phyloP scores from a whole-genome alignment of 1,284 basidiomycete species.

The Acaromyces ingoldii region DNA sequence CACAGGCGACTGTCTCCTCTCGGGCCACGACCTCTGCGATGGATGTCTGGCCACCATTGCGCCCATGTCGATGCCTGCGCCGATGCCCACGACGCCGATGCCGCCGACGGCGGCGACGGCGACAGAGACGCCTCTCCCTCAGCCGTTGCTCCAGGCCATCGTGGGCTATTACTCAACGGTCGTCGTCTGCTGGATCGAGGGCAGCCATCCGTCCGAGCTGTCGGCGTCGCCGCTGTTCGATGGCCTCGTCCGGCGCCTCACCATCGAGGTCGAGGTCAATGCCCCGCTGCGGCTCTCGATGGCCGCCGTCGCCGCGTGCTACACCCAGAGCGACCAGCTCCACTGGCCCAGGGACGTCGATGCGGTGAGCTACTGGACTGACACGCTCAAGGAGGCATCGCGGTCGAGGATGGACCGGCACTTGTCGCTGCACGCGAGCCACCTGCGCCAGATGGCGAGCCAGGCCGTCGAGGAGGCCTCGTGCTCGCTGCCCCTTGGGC shows the following conservation, averaged over 20 bases:
- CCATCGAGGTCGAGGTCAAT: not conserved
- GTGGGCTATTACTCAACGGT: constrained; percentile 2
- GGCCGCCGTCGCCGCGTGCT: not conserved
- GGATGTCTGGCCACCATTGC: not conserved
- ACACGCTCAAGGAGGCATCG: not conserved
- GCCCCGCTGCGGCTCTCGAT: not conserved
- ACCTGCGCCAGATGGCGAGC: not conserved
- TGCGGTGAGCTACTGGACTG: not conserved
- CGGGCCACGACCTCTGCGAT: not conserved
- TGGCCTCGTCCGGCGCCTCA: not conserved
- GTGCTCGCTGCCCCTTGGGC: not conserved
- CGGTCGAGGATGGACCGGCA: not conserved
- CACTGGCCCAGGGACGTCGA: not conserved
- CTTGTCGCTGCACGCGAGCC: not conserved
- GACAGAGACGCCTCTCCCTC: not conserved
- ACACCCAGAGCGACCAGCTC: not conserved
- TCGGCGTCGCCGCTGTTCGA: not conserved
- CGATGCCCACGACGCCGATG: not conserved
- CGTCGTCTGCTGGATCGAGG: not conserved
- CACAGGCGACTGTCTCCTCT: not conserved
- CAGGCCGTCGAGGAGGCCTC: not conserved
- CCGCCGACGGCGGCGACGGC: not conserved
- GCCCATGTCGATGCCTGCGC: not conserved
- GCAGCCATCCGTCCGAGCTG: not conserved
- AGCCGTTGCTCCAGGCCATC: not conserved